These are phyloP conservation scores for Aureobasidium uvarum DNA, from an alignment of 2,329 filamentous ascomycete species.

Conservation along the genomic window DNA sequence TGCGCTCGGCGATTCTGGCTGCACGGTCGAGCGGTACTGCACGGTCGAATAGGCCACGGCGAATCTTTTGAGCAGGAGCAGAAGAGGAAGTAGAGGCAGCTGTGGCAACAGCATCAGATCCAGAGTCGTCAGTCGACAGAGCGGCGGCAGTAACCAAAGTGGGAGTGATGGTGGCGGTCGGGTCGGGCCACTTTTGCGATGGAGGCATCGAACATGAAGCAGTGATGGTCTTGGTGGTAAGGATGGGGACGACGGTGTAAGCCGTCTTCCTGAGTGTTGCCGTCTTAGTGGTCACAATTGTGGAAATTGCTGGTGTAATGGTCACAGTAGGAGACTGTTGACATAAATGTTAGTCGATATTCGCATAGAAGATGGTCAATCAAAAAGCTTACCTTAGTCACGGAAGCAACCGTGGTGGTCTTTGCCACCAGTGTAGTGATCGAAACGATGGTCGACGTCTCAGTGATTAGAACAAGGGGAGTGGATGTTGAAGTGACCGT, in stretches of 20 bases:
- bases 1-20: slow-evolving; percentile 33
- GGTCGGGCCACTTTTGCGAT: slow-evolving; percentile 33
- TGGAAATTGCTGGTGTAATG: slow-evolving; percentile 29
- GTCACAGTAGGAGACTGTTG: slow-evolving; percentile 27
- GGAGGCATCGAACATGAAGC: slow-evolving; percentile 37
- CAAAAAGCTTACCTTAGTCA: slow-evolving; percentile 14
- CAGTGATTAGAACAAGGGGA: slow-evolving; percentile 27
- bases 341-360: background rate
- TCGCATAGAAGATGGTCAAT: background rate
- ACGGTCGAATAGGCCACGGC: slow-evolving; percentile 27
- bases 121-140: slow-evolving; percentile 27
- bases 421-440: background rate
- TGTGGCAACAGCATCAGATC: slow-evolving; percentile 32
- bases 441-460: background rate
- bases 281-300: slow-evolving; percentile 35
- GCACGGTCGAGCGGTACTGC: slow-evolving; percentile 29
- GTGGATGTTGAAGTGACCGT: slow-evolving; percentile 33
- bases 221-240: slow-evolving; percentile 36
- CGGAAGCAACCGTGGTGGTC: slow-evolving; percentile 25
- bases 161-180: slow-evolving; percentile 34
- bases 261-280: slow-evolving; percentile 35
- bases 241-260: slow-evolving; percentile 27
- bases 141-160: slow-evolving; percentile 32
- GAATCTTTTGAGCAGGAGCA: slow-evolving; percentile 29
- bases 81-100: slow-evolving; percentile 27